These are phyloP conservation scores for Erodium trifolium DNA, from an alignment of 441 rosid genomes.

Conservation along the genomic window DNA sequence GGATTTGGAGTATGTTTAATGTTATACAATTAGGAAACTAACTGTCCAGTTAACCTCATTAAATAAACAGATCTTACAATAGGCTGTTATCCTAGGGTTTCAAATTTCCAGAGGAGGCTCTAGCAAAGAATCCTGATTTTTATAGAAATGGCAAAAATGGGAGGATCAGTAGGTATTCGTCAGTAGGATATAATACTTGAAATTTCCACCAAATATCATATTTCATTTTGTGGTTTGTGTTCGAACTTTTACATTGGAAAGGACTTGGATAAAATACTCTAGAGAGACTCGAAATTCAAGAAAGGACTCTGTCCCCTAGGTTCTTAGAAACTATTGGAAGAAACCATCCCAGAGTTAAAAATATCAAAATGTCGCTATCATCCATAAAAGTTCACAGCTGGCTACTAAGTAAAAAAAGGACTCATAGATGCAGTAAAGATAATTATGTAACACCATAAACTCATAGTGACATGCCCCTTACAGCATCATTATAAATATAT, in stretches of 20 bases:
- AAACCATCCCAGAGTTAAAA: background rate
- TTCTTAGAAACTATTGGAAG: background rate
- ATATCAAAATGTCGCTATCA: background rate
- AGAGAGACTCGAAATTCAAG: background rate
- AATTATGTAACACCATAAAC: background rate
- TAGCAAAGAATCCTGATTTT: background rate
- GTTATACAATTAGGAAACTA: background rate
- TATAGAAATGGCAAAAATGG: too few relatives aligned
- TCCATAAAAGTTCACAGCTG: background rate
- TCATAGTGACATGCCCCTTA: background rate
- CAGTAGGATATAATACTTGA: background rate
- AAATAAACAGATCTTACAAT: background rate
- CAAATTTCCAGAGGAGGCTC: background rate
- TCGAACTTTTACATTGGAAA: too few relatives aligned
- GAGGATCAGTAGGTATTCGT: too few relatives aligned
- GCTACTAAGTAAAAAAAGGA: background rate
- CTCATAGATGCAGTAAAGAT: background rate
- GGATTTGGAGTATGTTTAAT: background rate
- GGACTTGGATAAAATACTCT: background rate
- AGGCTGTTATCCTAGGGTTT: background rate
- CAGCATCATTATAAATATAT: too few relatives aligned
- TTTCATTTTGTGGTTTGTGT: too few relatives aligned
- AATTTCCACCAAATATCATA: background rate
- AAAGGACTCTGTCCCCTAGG: background rate
- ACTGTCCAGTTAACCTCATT: background rate